These are phyloP conservation scores for Pythium phragmitis DNA, from an alignment of 352 stramenopile species.

Conservation along the genomic window DNA sequence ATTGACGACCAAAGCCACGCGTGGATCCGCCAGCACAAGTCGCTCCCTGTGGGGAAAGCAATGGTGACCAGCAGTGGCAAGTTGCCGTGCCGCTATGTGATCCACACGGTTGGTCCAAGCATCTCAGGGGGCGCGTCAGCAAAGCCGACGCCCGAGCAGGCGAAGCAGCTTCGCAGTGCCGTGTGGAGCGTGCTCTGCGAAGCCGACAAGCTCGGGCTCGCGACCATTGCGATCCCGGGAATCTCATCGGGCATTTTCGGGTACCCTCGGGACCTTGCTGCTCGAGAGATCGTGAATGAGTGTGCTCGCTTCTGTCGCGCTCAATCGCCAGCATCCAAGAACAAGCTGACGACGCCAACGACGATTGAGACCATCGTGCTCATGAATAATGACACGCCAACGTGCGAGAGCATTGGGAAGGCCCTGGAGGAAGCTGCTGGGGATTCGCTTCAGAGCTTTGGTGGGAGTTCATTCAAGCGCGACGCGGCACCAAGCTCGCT, in stretches of 20 bases:
- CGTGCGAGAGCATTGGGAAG: slow-evolving; percentile 27
- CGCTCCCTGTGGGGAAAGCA: slow-evolving; percentile 32
- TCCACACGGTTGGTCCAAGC: slow-evolving; percentile 45
- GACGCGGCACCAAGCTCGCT: not conserved
- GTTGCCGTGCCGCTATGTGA: slow-evolving; percentile 40
- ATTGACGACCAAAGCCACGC: slow-evolving; percentile 33
- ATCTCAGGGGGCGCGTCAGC: slow-evolving; percentile 5
- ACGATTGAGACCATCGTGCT: slow-evolving; percentile 31
- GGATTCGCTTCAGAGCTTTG: not conserved
- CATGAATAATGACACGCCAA: slow-evolving; percentile 44
- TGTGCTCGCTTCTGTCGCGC: slow-evolving; percentile 29
- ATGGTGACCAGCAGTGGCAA: slow-evolving; percentile 34
- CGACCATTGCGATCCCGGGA: slow-evolving; percentile 39
- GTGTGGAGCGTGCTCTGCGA: slow-evolving; percentile 39
- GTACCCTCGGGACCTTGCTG: slow-evolving; percentile 42
- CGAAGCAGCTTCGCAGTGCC: slow-evolving; percentile 31
- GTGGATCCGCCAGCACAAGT: slow-evolving; percentile 32
- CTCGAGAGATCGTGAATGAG: slow-evolving; percentile 39
- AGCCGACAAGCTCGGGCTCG: slow-evolving; percentile 31
- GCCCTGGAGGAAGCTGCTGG: slow-evolving; percentile 13
- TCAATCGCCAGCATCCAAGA: slow-evolving; percentile 13
- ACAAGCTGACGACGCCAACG: not conserved
- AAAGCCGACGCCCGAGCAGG: slow-evolving; percentile 28
- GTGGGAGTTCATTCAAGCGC: not conserved
- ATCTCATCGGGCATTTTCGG: slow-evolving; percentile 54